Evolutionary conservation across 495 filamentous ascomycete genomes (phyloP), one percentile per base, ranked within the genome.

Genomic region (Talaromyces ruber): DNA sequence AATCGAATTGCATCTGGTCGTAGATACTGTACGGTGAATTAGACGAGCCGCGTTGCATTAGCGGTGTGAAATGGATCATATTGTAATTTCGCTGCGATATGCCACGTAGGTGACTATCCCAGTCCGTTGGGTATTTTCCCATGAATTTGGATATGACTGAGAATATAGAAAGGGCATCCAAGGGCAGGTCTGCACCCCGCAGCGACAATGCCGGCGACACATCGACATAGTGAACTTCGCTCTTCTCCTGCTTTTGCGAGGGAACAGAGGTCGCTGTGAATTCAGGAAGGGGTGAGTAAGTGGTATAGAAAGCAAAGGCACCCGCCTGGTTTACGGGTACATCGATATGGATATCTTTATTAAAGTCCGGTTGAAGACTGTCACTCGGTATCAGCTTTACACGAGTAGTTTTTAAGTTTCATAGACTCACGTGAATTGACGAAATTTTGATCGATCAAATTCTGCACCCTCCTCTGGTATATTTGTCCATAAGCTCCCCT

Each of bases 121-220:
- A 99, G 63, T 92, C 88, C 2, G 79, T 77, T 1, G 94, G 93
- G 67, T 90, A 94, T 67, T 86, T 85, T 39, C 95, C 95, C 89
- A 99, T 93, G 79, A 96, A 97, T 74, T 98, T 99, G 60, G 92
- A 97, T 62, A 98, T 88, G 37, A 93, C 79, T n/a, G 95, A 97
- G 74, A 93, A 95, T 51, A 96, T 84, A 0, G 92, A 94, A 7
- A 99, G 79, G 0, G 95, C 89, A 65, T 90, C 86, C 60, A 97
- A 79, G 6, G 94, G 91, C 66, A 97, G 71, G 7, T 83, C 78
- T 21, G 79, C 77, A 39, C 85, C 82, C 14, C 87, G 83, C 21
- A 97, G 79, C 8, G 85, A 82, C 65, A 99, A 80, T n/a, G 79
- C 81, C 1, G 95, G 94, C 7, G 86, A 87, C 4, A 99, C 92